phyloP scores from a whole-genome alignment of 768 basidiomycete genomes.

The Kwoniella sp. region DNA sequence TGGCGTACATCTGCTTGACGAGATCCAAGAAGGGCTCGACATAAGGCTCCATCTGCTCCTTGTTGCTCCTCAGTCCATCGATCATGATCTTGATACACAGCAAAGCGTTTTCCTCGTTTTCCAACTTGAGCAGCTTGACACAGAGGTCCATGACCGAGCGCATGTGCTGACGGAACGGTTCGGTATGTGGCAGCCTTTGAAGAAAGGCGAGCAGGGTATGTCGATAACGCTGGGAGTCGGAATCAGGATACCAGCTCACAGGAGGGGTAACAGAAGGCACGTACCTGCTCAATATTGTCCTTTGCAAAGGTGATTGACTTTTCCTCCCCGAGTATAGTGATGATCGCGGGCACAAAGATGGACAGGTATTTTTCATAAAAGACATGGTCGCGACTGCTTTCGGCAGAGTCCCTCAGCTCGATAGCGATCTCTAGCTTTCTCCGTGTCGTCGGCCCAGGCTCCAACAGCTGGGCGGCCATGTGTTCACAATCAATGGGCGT shows the following conservation, averaged over 20 bases:
- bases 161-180: conserved; percentile 67
- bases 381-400: conserved; percentile 37
- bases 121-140: conserved; percentile 74
- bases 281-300: conserved; percentile 49
- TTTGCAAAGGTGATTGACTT: conserved; percentile 52
- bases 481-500: conserved; percentile 45
- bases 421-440: conserved; percentile 32
- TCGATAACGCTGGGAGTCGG: conserved; percentile 64
- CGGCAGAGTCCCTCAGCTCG: conserved; percentile 48
- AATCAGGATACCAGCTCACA: not conserved
- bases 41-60: conserved; percentile 60
- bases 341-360: conserved; percentile 37
- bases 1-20: conserved; percentile 71
- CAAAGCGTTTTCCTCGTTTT: conserved; percentile 94
- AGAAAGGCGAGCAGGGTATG: conserved; percentile 82
- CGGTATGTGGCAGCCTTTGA: conserved; percentile 77
- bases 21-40: conserved; percentile 74
- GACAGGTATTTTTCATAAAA: conserved; percentile 44
- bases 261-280: not conserved
- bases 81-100: conserved; percentile 85
- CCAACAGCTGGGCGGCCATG: conserved; percentile 40
- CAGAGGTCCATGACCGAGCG: conserved; percentile 69
- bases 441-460: conserved; percentile 30
- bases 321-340: conserved; percentile 35
- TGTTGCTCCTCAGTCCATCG: conserved; percentile 65